Conservation (phyloP, 2,329 filamentous ascomycete species). For the Fusarium compactum region DNA sequence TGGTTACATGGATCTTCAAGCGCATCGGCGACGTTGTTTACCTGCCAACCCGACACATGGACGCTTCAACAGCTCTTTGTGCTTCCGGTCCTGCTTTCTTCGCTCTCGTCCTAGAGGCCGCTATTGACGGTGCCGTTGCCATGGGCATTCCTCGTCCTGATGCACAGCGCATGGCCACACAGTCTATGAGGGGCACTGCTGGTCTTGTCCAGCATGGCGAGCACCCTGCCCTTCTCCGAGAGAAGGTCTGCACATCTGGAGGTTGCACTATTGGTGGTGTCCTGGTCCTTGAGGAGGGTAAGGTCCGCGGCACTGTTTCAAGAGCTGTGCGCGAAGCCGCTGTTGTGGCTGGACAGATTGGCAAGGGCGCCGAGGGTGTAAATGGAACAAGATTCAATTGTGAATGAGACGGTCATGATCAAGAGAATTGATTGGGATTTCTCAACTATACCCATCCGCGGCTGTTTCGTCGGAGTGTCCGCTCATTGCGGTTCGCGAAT, state of each 20-base stretch:
- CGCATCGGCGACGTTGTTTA: constrained; percentile 78
- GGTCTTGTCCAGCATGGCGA: constrained; percentile 76
- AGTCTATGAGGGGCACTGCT: constrained; percentile 81
- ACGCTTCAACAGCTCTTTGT: constrained; percentile 78
- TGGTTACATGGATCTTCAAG: constrained; percentile 82
- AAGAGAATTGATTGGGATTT: neutral
- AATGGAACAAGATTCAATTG: constrained; percentile 51
- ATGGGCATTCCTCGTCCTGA: constrained; percentile 81
- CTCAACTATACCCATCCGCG: neutral
- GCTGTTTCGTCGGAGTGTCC: neutral
- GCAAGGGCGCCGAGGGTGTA: constrained; percentile 54
- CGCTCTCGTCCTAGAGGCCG: constrained; percentile 78
- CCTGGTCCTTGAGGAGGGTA: constrained; percentile 78
- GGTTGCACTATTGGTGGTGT: constrained; percentile 83
- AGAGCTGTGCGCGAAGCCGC: constrained; percentile 78
- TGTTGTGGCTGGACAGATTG: constrained; percentile 74
- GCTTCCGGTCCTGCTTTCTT: constrained; percentile 83
- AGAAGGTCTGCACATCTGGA: constrained; percentile 82
- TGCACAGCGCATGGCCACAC: constrained; percentile 81
- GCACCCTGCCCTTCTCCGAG: constrained; percentile 79
- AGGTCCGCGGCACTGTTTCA: constrained; percentile 74
- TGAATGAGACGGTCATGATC: constrained; percentile 27
- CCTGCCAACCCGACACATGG: constrained; percentile 76
- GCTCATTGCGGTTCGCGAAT: neutral
- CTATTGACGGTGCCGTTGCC: constrained; percentile 81